Base-by-base conservation (phyloP, 1,139 yeast species). In the Debaryomyces robertsiae region DNA sequence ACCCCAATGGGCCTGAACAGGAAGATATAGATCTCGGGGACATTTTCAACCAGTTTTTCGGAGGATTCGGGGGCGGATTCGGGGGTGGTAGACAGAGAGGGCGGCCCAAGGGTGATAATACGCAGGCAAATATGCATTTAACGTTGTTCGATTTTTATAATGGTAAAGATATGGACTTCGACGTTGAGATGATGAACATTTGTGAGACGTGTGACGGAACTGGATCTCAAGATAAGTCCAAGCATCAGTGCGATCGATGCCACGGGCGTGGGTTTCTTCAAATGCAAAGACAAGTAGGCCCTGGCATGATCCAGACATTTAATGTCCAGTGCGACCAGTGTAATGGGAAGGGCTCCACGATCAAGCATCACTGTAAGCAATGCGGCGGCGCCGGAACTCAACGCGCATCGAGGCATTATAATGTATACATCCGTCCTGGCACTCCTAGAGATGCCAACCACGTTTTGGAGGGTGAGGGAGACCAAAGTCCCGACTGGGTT, bases 271-370 rank as follows among this genome's bases (percentile, higher is more conserved):
- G 98, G 23, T 69, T 82, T 28, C 65, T 79, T 27, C 60, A 82
- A n/a, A 76, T 84, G 42, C 75, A 81, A 41, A 74, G 85, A 47
- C 95, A 90, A 60, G 64, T 93, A 48, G 97, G 89, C 0, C 95
- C 95, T 7, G 93, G 93, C 6, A 87, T 93, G 89, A 69, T 87
- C 46, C 98, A 91, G 61, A 88, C 85, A 47, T 75, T 90, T 52
- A 91, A 87, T 57, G 77, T 82, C 39, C 74, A 74, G 10, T 93
- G 98, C 73, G 90, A 85, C 44, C 68, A 67, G 41, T 93, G 98
- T 70, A 67, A 71, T 13, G 98, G 98, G 27, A 68, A 72, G 39
- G 98, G 98, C 9, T 69, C 78, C 42, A 65, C 73, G 9, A 82
- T 89, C 36, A 68, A 75, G 37, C 69, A 82, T 48, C 74, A 76